Conservation (phyloP, 2,329 filamentous ascomycete species). For the Alternaria atra region DNA sequence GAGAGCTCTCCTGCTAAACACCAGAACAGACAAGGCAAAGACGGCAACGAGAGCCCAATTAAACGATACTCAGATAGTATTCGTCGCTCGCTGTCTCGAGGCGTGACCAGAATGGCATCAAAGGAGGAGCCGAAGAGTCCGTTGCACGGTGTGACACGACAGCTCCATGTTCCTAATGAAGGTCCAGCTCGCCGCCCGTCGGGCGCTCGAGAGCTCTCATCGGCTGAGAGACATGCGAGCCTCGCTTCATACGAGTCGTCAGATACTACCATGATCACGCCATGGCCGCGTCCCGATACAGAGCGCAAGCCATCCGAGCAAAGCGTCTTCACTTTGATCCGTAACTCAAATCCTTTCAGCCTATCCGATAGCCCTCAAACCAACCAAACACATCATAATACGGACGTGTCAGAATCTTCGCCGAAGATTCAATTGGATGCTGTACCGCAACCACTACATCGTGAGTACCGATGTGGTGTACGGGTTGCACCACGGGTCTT, state of each 20-base stretch:
- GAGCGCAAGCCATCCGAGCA: slow-evolving; percentile 21
- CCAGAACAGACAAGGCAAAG: not conserved
- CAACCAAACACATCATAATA: not conserved
- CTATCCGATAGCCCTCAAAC: not conserved
- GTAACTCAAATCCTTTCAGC: slow-evolving; percentile 26
- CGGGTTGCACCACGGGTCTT: not conserved
- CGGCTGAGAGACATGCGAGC: not conserved
- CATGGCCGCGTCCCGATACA: slow-evolving; percentile 14
- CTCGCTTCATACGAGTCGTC: slow-evolving; percentile 2
- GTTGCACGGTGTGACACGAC: slow-evolving; percentile 33
- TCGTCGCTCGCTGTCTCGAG: slow-evolving; percentile 27
- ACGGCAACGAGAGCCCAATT: slow-evolving; percentile 24
- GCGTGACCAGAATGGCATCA: slow-evolving; percentile 7
- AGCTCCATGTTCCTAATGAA: slow-evolving; percentile 21
- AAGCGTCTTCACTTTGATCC: slow-evolving; percentile 26
- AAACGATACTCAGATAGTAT: slow-evolving; percentile 31
- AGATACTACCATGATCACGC: slow-evolving; percentile 6
- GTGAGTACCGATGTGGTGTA: not conserved
- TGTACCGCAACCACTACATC: slow-evolving; percentile 27
- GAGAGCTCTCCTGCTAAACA: not conserved
- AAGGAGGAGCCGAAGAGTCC: slow-evolving; percentile 31
- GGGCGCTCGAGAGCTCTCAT: not conserved
- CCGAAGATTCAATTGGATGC: slow-evolving; percentile 30
- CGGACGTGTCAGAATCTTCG: slow-evolving; percentile 16
- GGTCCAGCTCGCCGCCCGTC: not conserved